Evolutionary conservation across 2,329 filamentous ascomycete species (phyloP).

Genomic region (Xylariales sp.): DNA sequence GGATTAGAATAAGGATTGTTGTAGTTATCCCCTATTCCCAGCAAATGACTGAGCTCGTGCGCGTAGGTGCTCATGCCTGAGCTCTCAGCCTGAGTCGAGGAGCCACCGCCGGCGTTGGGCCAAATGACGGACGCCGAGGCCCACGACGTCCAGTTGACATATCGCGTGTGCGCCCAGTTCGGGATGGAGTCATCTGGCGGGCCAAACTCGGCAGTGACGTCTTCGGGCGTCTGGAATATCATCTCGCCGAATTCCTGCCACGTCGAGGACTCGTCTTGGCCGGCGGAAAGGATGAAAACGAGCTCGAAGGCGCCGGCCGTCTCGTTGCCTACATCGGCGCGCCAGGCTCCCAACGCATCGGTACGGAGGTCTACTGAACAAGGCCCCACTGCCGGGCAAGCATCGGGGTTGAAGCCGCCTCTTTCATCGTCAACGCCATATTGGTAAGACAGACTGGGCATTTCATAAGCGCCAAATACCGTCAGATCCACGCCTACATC

Average conservation of each 20-base stretch:
- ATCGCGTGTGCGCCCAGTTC: constrained; percentile 62
- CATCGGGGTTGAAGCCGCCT: constrained; percentile 58
- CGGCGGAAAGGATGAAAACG: constrained; percentile 65
- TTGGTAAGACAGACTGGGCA: constrained; percentile 60
- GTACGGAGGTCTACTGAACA: constrained; percentile 62
- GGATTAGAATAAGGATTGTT: constrained; percentile 64
- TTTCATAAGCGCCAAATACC: constrained; percentile 62
- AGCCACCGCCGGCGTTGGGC: constrained; percentile 65
- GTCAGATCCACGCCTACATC: constrained; percentile 62
- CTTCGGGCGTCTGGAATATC: constrained; percentile 60
- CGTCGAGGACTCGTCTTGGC: constrained; percentile 65
- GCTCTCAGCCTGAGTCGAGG: constrained; percentile 64
- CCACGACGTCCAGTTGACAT: constrained; percentile 66
- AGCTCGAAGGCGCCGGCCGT: constrained; percentile 61
- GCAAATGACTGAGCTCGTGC: constrained; percentile 63
- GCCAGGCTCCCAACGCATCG: constrained; percentile 62
- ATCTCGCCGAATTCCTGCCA: constrained; percentile 70
- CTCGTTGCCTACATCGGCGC: constrained; percentile 62
- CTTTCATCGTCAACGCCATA: constrained; percentile 61
- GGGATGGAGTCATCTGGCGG: constrained; percentile 57
- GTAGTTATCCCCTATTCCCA: constrained; percentile 66
- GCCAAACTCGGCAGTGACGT: constrained; percentile 61
- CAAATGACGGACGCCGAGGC: constrained; percentile 62
- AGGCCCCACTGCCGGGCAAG: constrained; percentile 56
- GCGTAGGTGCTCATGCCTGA: constrained; percentile 65